Conservation (phyloP, 345 rosid genomes). For the Citrus australasica region DNA sequence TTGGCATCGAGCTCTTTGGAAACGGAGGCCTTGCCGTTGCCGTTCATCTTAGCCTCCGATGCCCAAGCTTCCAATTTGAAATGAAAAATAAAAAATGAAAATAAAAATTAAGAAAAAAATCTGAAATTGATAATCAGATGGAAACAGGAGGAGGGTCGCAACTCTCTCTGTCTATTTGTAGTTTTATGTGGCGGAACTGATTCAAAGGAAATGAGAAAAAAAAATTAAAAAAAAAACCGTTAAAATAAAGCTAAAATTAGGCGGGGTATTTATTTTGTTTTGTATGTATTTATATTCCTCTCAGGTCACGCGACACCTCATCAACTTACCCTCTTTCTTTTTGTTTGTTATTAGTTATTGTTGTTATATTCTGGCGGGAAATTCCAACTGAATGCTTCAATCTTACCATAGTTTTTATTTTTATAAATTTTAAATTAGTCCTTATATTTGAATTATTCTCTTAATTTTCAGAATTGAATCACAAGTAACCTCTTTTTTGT, state of each 20-base stretch:
- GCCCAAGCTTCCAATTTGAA: neutral
- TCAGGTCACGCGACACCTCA: neutral
- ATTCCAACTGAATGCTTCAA: neutral
- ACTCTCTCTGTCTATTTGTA: neutral
- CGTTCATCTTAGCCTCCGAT: constrained; percentile 43
- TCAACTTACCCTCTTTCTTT: neutral
- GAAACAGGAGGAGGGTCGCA: neutral
- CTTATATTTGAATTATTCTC: too few relatives aligned
- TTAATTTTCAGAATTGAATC: too few relatives aligned
- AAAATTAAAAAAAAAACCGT: neutral
- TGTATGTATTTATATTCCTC: neutral
- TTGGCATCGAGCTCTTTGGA: constrained; percentile 76
- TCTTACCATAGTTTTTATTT: neutral
- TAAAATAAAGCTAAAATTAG: neutral
- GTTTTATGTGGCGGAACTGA: constrained; percentile 4
- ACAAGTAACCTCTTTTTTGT: too few relatives aligned
- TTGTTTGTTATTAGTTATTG: neutral
- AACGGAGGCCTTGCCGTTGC: constrained; percentile 51
- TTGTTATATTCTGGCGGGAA: neutral
- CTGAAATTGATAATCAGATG: neutral
- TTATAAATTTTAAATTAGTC: too few relatives aligned
- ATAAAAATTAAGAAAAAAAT: neutral
- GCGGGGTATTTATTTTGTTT: neutral
- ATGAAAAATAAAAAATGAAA: neutral
- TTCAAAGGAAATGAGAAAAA: neutral